Evolutionary conservation across 768 basidiomycete species (phyloP), one percentile per base, ranked within the genome.

Genomic region (Kwoniella europaea): DNA sequence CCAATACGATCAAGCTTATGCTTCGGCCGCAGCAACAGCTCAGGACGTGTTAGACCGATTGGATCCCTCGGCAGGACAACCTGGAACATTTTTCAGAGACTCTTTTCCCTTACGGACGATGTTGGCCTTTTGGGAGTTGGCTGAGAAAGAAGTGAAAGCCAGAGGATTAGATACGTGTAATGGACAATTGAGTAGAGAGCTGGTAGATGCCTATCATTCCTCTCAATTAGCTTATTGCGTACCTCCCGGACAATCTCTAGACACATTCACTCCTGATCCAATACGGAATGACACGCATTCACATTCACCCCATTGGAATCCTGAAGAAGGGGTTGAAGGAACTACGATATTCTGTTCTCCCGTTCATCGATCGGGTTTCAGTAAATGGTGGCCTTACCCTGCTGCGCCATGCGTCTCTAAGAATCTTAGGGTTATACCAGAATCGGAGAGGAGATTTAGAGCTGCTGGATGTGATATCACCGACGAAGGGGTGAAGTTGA

Each of bases 371-470:
- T 58, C 76, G 22, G 2, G 22, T 1, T 78, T 76, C 59, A 74
- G 72, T 18, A 69, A 67, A 4, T 82, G 80, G 80, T 82, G 80
- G 80, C 80, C 80, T 0, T 80, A 80, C 44, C 79, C 80, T 2
- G 74, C 77, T 42, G 65, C 80, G 9, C 77, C 77, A 4, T 82
- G 80, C 59, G 29, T 80, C 6, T 77, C 79, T 6, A 75, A 63
- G 5, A 72, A 72, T 27, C 63, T 82, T 1, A 68, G 71, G 13
- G 42, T 76, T 15, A 58, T 71, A n/a, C 68, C 68, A n/a, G 60
- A 46, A 24, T 71, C 73, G 1, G 27, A 52, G n/a, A 50, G 69
- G 18, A 58, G 56, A 43, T 76, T 69, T 27, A 7, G 58, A 22
- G 58, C 68, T 16, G 55, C 27, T 1, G 71, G 69, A 53, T 81